These are phyloP conservation scores for Quercus phellos DNA, from an alignment of 331 rosid genomes.

Conservation along the genomic window DNA sequence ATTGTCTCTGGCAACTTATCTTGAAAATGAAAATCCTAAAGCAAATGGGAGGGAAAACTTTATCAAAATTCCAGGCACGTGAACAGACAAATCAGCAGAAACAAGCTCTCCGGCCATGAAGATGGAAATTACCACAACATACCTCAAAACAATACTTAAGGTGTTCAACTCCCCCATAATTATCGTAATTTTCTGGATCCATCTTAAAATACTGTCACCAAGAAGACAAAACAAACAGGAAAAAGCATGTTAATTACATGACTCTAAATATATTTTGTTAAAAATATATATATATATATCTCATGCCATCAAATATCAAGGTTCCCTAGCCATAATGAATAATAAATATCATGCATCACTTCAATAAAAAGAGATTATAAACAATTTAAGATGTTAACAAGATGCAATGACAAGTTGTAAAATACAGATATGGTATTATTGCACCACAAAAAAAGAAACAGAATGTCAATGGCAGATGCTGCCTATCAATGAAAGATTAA, in stretches of 20 bases:
- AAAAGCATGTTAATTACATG: constrained; percentile 6
- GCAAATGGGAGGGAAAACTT: not conserved
- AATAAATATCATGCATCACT: not conserved
- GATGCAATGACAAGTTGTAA: not conserved
- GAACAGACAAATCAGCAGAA: constrained; percentile 12
- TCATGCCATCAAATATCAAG: not conserved
- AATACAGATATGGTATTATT: not conserved
- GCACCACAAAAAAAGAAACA: not conserved
- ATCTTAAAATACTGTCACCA: constrained; percentile 85
- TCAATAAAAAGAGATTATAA: not conserved
- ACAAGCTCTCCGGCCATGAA: constrained; percentile 6
- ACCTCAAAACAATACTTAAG: constrained; percentile 91
- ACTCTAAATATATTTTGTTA: not conserved
- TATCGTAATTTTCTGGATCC: constrained; percentile 66
- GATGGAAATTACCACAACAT: constrained; percentile 26
- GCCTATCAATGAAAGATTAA: not conserved
- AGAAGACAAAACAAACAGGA: constrained; percentile 1
- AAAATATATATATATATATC: not conserved
- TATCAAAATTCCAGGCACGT: not conserved
- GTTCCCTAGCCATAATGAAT: not conserved
- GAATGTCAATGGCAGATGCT: not conserved
- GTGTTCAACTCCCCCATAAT: constrained; percentile 87
- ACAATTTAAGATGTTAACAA: not conserved
- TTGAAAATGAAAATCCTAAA: not conserved
- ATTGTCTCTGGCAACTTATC: constrained; percentile 12